Evolutionary conservation across 139 green algal species (phyloP).

Genomic region (Tetradesmus lagerheimii): DNA sequence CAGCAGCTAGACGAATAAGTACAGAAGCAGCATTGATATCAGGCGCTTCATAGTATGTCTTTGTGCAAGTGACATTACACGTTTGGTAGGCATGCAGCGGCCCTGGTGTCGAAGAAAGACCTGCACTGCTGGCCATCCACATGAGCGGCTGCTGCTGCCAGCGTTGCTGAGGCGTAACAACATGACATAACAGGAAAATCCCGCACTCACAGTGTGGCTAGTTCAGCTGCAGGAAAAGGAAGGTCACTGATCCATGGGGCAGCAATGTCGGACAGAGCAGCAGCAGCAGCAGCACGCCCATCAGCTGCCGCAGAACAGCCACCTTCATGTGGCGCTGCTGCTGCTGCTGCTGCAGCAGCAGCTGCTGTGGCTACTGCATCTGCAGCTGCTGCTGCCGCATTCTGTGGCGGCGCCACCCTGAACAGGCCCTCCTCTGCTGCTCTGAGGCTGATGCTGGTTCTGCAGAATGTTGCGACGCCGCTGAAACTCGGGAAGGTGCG

Average conservation of each 20-base stretch:
- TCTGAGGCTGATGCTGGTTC: background rate
- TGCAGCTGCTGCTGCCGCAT: background rate
- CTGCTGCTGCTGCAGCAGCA: background rate
- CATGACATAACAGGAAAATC: too few relatives aligned
- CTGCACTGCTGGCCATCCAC: background rate
- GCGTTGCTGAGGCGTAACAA: too few relatives aligned
- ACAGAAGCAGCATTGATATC: background rate
- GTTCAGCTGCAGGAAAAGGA: background rate
- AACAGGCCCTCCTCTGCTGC: constrained; percentile 2
- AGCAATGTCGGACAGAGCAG: background rate
- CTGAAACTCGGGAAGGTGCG: background rate
- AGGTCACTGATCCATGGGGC: background rate
- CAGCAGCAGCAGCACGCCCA: background rate
- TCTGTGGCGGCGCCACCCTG: background rate
- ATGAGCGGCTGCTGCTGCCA: background rate
- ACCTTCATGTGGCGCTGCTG: background rate
- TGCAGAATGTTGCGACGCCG: constrained; percentile 2
- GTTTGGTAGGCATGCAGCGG: too few relatives aligned
- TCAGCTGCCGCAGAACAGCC: background rate
- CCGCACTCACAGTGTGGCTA: background rate
- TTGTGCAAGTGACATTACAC: too few relatives aligned
- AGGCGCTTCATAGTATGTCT: too few relatives aligned
- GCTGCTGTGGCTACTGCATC: background rate
- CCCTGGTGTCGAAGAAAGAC: too few relatives aligned
- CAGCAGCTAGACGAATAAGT: background rate